A percentile compares a stretch with the other conserved stretches of the same genome.
phyloP scores from a whole-genome alignment of 2,329 filamentous ascomycete species.

The Leptographium wingfieldii region DNA sequence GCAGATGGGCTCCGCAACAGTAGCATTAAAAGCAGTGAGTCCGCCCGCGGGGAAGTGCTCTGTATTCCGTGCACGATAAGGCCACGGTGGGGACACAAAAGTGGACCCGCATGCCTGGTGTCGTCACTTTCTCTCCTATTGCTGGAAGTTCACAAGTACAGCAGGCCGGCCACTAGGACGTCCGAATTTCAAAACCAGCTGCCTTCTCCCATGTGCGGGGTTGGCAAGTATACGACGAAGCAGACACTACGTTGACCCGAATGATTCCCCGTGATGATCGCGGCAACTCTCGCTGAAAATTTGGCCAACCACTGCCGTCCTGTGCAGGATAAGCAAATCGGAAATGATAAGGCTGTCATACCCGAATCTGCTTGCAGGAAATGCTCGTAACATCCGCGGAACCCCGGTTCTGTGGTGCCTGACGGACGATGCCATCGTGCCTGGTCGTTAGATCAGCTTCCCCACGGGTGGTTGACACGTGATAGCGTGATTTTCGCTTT shows the following conservation, averaged over 20 bases:
- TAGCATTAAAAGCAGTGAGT: neutral
- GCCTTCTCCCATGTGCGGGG: neutral
- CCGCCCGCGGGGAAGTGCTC: neutral
- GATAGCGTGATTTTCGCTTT: neutral
- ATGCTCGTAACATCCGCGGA: neutral
- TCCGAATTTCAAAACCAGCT: neutral
- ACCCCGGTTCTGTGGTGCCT: neutral
- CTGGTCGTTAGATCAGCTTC: neutral
- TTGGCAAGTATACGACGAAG: neutral
- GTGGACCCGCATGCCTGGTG: neutral
- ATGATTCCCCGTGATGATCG: neutral
- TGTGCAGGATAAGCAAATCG: neutral
- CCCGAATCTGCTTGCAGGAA: neutral
- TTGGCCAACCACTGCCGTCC: neutral
- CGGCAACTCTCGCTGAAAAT: slow-evolving; percentile 5
- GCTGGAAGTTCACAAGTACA: neutral
- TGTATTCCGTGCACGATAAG: neutral
- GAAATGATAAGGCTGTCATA: neutral
- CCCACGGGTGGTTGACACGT: neutral
- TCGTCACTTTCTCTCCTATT: neutral
- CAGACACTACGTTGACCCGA: neutral
- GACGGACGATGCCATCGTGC: neutral
- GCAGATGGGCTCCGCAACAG: neutral
- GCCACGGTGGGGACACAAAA: neutral
- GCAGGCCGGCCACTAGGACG: neutral